Percentiles rank a stretch among this genome's conserved stretches.
Conservation (phyloP, 495 filamentous ascomycete species). For the Penicillium psychrofluorescens region DNA sequence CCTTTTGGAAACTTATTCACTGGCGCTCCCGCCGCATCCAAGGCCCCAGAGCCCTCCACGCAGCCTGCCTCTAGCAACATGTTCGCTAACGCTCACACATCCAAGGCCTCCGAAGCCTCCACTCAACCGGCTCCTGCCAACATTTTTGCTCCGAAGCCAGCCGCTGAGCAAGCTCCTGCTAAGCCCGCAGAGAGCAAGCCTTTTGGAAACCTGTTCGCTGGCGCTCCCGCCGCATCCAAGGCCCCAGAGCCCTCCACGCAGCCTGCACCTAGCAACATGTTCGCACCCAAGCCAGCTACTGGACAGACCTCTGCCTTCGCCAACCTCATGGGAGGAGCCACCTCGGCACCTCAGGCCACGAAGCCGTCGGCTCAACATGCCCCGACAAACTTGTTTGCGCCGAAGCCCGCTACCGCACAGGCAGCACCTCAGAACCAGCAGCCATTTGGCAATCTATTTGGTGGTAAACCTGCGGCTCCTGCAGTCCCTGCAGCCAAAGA, state of each 20-base stretch:
- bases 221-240: not conserved
- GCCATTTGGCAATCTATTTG: constrained; percentile 1
- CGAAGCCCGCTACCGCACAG: constrained; percentile 2
- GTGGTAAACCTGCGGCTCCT: not conserved
- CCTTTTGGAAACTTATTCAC: not conserved
- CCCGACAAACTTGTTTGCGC: not conserved
- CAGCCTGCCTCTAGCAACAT: no score
- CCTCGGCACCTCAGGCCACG: not conserved
- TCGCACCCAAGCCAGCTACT: not conserved
- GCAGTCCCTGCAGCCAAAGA: constrained; percentile 4
- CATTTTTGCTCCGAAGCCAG: constrained; percentile 6
- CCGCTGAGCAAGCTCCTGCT: not conserved
- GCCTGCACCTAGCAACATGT: constrained; percentile 1
- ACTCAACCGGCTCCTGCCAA: constrained; percentile 10
- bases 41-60: not conserved
- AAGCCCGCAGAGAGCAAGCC: not conserved
- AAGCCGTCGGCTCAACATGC: not conserved
- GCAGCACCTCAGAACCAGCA: not conserved
- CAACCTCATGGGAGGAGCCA: not conserved
- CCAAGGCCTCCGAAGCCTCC: not conserved
- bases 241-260: not conserved
- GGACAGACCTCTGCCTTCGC: not conserved
- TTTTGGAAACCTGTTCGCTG: not conserved
- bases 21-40: not conserved
- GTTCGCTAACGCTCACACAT: not conserved